phyloP scores from a whole-genome alignment of 2,329 filamentous ascomycete species.

The Exophiala oligosperma region DNA sequence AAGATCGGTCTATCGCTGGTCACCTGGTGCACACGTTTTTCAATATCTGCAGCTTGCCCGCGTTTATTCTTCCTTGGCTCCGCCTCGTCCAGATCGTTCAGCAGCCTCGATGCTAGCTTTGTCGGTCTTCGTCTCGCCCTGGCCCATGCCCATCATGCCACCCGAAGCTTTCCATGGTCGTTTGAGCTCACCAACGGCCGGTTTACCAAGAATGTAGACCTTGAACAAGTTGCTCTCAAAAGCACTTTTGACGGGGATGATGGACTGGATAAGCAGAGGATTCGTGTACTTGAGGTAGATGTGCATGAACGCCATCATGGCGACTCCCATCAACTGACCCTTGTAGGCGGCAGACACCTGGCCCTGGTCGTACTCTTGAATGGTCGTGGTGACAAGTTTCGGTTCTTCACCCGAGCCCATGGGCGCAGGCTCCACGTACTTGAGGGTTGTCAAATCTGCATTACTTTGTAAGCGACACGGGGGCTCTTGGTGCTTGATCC shows the following conservation, averaged over 20 bases:
- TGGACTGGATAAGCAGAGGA: constrained; percentile 96
- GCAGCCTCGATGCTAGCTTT: constrained; percentile 68
- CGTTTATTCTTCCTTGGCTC: constrained; percentile 51
- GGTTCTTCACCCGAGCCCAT: constrained; percentile 93
- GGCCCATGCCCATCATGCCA: constrained; percentile 76
- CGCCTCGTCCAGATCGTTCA: constrained; percentile 51
- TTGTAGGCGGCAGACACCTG: constrained; percentile 87
- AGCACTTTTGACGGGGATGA: constrained; percentile 94
- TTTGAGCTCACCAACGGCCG: constrained; percentile 87
- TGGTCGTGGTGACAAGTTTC: constrained; percentile 93
- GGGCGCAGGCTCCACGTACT: constrained; percentile 94
- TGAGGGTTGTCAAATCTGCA: constrained; percentile 90
- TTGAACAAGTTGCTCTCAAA: constrained; percentile 95
- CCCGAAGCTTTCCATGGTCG: constrained; percentile 87
- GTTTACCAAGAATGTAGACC: constrained; percentile 86
- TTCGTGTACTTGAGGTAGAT: constrained; percentile 99
- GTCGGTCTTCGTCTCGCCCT: constrained; percentile 78
- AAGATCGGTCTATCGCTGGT: background rate
- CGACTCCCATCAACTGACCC: constrained; percentile 90
- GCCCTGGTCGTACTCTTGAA: constrained; percentile 88
- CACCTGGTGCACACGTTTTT: background rate
- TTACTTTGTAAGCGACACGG: background rate
- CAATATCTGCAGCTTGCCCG: no score
- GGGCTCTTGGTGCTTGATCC: background rate
- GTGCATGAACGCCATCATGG: constrained; percentile 99